Percentiles rank a stretch among this genome's conserved stretches.
Evolutionary conservation across 2,329 filamentous ascomycete species (phyloP).

Genomic region (Stagonosporopsis cucurbitacearum): DNA sequence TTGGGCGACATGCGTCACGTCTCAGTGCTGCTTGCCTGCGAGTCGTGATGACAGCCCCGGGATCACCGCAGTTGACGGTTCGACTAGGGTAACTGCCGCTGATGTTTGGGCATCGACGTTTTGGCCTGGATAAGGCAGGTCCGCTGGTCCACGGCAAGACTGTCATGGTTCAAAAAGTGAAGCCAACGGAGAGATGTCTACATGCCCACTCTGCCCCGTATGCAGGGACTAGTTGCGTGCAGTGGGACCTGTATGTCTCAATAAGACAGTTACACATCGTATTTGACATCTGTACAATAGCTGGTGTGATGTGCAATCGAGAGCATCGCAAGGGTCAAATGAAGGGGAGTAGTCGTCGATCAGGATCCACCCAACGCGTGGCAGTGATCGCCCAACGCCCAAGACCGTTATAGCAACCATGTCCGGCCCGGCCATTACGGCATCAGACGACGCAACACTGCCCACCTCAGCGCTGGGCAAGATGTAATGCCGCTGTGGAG

Average conservation of each 20-base stretch:
- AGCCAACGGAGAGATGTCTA: neutral
- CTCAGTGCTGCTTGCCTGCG: neutral
- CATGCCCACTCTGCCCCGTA: neutral
- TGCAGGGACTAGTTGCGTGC: neutral
- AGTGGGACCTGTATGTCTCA: neutral
- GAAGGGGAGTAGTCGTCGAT: constrained; percentile 14
- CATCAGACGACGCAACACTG: neutral
- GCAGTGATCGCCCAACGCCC: constrained; percentile 7
- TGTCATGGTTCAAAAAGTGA: neutral
- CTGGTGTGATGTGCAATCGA: constrained; percentile 5
- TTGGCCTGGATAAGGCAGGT: constrained; percentile 2
- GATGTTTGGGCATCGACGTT: constrained; percentile 10
- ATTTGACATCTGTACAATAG: neutral
- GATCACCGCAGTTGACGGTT: constrained; percentile 7
- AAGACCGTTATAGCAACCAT: neutral
- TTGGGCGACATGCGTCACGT: constrained; percentile 13
- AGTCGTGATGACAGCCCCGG: constrained; percentile 12
- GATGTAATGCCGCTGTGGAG: neutral
- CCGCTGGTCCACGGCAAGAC: neutral
- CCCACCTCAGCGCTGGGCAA: neutral
- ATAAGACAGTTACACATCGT: neutral
- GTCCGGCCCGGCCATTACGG: neutral
- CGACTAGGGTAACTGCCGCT: constrained; percentile 7
- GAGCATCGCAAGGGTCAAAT: constrained; percentile 6
- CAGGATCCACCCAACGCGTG: constrained; percentile 14